Evolutionary conservation across 1,284 basidiomycete genomes (phyloP).

Genomic region (Pyrrhoderma noxium): DNA sequence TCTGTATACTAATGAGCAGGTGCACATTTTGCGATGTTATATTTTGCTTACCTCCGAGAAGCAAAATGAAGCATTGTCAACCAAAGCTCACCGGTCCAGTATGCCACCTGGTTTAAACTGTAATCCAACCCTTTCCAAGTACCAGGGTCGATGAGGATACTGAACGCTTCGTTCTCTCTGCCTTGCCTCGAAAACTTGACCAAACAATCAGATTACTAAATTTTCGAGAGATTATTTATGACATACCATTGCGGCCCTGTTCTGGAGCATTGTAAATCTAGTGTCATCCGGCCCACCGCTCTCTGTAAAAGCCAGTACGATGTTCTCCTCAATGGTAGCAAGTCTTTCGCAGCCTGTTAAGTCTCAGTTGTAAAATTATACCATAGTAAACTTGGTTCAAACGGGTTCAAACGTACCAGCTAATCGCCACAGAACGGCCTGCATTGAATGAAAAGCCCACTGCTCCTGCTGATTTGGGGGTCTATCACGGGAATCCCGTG

Average conservation of each 20-base stretch:
- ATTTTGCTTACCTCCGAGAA: conserved; percentile 49
- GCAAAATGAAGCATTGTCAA: conserved; percentile 60
- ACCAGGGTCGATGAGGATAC: conserved; percentile 56
- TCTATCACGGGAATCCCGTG: conserved; percentile 56
- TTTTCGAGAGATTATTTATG: background rate
- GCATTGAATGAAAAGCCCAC: conserved; percentile 65
- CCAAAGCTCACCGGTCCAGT: conserved; percentile 72
- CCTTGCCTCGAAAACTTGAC: conserved; percentile 62
- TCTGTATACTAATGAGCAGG: conserved; percentile 26
- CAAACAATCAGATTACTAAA: conserved; percentile 2
- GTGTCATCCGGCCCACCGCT: conserved; percentile 52
- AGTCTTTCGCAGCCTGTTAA: conserved; percentile 57
- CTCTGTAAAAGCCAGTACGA: conserved; percentile 60
- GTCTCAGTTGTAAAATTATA: background rate
- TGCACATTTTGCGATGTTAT: conserved; percentile 1
- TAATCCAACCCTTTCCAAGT: conserved; percentile 55
- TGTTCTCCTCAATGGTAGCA: conserved; percentile 57
- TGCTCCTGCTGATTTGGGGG: conserved; percentile 45
- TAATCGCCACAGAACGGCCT: conserved; percentile 62
- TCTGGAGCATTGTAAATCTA: conserved; percentile 51
- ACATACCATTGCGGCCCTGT: conserved; percentile 55
- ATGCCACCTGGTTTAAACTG: conserved; percentile 50
- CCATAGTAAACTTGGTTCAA: background rate
- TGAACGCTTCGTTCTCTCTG: conserved; percentile 50
- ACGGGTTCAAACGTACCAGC: conserved; percentile 42